These are phyloP conservation scores for Pharnaceum exiguum DNA, from an alignment of 148 eudicot genomes.

Conservation along the genomic window DNA sequence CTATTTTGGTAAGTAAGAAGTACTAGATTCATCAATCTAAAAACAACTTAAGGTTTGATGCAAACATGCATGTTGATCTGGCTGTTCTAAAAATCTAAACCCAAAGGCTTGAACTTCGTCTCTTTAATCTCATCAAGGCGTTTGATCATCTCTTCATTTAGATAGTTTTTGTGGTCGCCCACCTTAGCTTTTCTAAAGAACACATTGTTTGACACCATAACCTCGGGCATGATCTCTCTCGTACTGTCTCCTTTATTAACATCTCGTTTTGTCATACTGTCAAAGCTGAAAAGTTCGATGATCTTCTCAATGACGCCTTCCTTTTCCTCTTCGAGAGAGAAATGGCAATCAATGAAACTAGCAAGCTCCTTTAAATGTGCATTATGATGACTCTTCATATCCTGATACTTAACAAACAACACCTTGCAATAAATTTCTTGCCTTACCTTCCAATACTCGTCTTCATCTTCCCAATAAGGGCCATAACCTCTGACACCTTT, in stretches of 20 bases:
- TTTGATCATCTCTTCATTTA: neutral
- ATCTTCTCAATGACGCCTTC: constrained; percentile 6
- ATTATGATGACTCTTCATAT: constrained; percentile 2
- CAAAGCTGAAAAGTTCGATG: constrained; percentile 15
- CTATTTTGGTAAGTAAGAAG: too few species aligned
- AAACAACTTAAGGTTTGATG: too few species aligned
- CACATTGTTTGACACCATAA: too few species aligned
- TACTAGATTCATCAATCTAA: too few species aligned
- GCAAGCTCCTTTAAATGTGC: constrained; percentile 7
- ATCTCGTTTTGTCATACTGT: constrained; percentile 17
- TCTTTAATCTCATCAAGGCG: neutral
- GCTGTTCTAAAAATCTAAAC: too few species aligned
- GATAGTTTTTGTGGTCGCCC: neutral
- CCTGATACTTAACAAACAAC: constrained; percentile 16
- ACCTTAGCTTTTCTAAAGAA: constrained; percentile 10
- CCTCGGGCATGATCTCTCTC: neutral
- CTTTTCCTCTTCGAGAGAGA: constrained; percentile 14
- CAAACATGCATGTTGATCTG: too few species aligned
- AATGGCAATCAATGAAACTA: constrained; percentile 13
- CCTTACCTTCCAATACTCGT: constrained; percentile 18
- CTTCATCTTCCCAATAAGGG: constrained; percentile 12
- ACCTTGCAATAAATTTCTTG: neutral
- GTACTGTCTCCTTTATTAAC: constrained; percentile 13
- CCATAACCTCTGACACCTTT: constrained; percentile 13
- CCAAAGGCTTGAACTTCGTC: too few species aligned